Percentiles rank a stretch among this genome's conserved stretches.
These are phyloP conservation scores for Fusarium brevicatenulatum DNA, from an alignment of 2,329 filamentous ascomycete genomes.

Conservation along the genomic window DNA sequence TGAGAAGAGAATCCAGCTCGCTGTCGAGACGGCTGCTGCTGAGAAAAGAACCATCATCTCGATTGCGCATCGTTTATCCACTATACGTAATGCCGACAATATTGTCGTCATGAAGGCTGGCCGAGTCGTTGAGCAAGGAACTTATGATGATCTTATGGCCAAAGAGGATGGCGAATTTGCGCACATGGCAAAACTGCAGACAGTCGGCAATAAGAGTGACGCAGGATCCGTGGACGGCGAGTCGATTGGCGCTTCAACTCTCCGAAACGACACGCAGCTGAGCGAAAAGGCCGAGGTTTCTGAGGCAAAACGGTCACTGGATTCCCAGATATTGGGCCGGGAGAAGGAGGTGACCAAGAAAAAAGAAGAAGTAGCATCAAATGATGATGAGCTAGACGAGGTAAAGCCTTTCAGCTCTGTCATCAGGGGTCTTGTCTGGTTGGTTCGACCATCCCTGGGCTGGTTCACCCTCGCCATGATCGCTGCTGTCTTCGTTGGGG, in stretches of 20 bases:
- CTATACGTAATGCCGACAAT: conserved; percentile 70
- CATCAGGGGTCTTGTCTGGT: conserved; percentile 50
- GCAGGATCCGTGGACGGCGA: conserved; percentile 43
- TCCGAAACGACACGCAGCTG: conserved; percentile 12
- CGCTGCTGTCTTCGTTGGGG: conserved; percentile 63
- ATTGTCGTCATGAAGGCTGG: conserved; percentile 74
- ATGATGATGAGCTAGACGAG: conserved; percentile 51
- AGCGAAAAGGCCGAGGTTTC: conserved; percentile 24
- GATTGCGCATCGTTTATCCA: conserved; percentile 71
- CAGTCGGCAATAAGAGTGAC: conserved; percentile 46
- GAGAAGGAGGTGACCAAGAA: conserved; percentile 8
- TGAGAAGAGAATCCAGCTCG: conserved; percentile 63
- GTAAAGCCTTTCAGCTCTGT: conserved; percentile 52
- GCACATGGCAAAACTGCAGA: conserved; percentile 59
- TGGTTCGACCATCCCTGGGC: conserved; percentile 53
- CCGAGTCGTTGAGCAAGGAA: conserved; percentile 69
- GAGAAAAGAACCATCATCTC: conserved; percentile 71
- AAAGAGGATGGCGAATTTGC: conserved; percentile 61
- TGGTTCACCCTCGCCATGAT: conserved; percentile 53
- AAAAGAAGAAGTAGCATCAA: conserved; percentile 37
- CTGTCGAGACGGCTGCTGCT: conserved; percentile 54
- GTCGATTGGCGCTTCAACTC: conserved; percentile 26
- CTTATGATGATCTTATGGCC: conserved; percentile 67
- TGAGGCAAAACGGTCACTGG: conserved; percentile 5
- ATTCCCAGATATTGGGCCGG: not conserved